A percentile compares a stretch with the other conserved stretches of the same genome.
phyloP scores from a whole-genome alignment of 148 eudicot genomes.

The Spergularia bocconei region DNA sequence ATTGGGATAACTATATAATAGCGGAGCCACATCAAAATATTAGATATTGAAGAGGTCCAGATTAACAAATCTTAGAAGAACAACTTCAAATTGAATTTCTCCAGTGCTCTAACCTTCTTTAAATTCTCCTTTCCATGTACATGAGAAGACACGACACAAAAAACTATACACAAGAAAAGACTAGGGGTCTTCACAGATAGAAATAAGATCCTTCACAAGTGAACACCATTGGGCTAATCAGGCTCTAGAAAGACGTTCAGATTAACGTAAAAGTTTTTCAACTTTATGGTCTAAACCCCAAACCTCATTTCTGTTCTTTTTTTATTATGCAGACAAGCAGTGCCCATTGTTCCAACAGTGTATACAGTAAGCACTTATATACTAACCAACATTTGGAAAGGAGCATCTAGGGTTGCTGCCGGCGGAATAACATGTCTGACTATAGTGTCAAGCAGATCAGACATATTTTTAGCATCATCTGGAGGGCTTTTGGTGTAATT shows the following conservation, averaged over 20 bases:
- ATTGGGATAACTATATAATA: not conserved
- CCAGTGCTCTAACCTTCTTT: not conserved
- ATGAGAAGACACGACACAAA: not conserved
- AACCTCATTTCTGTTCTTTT: not conserved
- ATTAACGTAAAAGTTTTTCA: constrained; percentile 8
- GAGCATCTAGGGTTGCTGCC: constrained; percentile 63
- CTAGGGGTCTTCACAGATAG: not conserved
- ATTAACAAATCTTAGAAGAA: not conserved
- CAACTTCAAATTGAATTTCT: not conserved
- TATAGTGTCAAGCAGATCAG: constrained; percentile 90
- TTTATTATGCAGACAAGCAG: not conserved
- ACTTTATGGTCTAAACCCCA: not conserved
- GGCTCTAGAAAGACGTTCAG: not conserved
- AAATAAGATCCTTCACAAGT: not conserved
- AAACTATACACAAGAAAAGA: not conserved
- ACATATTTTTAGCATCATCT: constrained; percentile 76
- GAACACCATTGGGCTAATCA: not conserved
- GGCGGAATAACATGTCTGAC: constrained; percentile 80
- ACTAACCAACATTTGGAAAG: constrained; percentile 95
- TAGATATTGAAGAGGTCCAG: not conserved
- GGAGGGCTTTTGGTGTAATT: constrained; percentile 77
- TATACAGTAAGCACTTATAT: constrained; percentile 2
- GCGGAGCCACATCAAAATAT: not conserved
- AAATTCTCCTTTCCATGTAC: not conserved
- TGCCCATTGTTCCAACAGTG: not conserved